phyloP scores from a whole-genome alignment of 2,329 filamentous ascomycete species.

The Pseudophaeomoniella oleicola region DNA sequence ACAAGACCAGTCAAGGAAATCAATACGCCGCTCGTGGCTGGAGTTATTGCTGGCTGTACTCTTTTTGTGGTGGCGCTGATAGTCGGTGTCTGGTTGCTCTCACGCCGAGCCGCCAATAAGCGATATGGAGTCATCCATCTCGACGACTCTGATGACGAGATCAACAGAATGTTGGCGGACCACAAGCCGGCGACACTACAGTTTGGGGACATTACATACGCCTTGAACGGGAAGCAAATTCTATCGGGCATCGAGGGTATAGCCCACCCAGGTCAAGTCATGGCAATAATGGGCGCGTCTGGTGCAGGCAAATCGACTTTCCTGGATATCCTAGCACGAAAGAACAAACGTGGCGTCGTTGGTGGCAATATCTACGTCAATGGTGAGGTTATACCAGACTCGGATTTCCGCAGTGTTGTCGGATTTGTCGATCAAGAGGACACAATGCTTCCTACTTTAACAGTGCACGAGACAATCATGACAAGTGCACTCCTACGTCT shows the following conservation, averaged over 20 bases:
- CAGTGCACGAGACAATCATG: constrained; percentile 93
- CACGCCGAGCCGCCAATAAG: constrained; percentile 49
- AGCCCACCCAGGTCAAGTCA: constrained; percentile 87
- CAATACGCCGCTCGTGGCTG: constrained; percentile 90
- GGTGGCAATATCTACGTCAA: constrained; percentile 82
- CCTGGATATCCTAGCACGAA: constrained; percentile 85
- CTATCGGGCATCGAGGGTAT: constrained; percentile 66
- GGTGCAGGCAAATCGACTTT: constrained; percentile 97
- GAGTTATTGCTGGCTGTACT: constrained; percentile 73
- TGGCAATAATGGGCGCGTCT: constrained; percentile 96
- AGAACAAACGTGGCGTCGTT: constrained; percentile 79
- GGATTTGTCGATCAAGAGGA: constrained; percentile 98
- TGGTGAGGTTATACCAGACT: constrained; percentile 72
- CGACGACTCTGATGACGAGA: constrained; percentile 82
- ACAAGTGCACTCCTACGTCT: constrained; percentile 84
- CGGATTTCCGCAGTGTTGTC: constrained; percentile 79
- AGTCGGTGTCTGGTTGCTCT: constrained; percentile 73
- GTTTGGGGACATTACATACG: constrained; percentile 78
- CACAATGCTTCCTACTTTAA: constrained; percentile 87
- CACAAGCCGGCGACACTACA: constrained; percentile 82
- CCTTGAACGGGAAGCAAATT: constrained; percentile 76
- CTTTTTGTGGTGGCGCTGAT: constrained; percentile 84
- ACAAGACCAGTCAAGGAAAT: constrained; percentile 79
- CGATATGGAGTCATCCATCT: constrained; percentile 61
- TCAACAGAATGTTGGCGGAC: constrained; percentile 71